phyloP scores from a whole-genome alignment of 495 filamentous ascomycete species.

The Lasiosphaeriaceae sp. region DNA sequence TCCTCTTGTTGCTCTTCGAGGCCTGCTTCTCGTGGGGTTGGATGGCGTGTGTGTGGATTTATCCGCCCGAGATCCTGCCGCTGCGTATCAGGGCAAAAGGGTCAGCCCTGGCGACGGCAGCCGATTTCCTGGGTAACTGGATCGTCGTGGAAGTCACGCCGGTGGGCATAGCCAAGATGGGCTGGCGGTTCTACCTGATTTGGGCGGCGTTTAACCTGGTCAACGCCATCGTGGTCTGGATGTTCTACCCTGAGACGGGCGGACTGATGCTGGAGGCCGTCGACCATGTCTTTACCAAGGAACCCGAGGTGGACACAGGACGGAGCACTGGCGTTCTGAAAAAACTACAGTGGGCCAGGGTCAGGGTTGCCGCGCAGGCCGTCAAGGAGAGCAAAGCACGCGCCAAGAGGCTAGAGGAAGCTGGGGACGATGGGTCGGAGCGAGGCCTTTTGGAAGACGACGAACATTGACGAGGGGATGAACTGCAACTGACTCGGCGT shows the following conservation, averaged over 20 bases:
- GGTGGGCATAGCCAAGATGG: slow-evolving; percentile 41
- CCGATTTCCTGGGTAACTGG: slow-evolving; percentile 53
- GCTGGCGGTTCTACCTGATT: slow-evolving; percentile 47
- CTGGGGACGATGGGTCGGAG: slow-evolving; percentile 3
- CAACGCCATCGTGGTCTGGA: slow-evolving; percentile 60
- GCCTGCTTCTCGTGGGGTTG: slow-evolving; percentile 39
- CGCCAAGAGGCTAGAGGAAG: neutral
- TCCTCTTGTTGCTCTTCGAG: slow-evolving; percentile 40
- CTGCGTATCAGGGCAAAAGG: slow-evolving; percentile 61
- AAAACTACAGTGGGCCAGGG: slow-evolving; percentile 21
- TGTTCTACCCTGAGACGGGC: slow-evolving; percentile 61
- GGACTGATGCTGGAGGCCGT: slow-evolving; percentile 47
- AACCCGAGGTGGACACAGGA: slow-evolving; percentile 24
- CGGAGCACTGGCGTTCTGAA: slow-evolving; percentile 2
- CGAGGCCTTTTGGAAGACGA: slow-evolving; percentile 8
- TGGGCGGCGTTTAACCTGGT: slow-evolving; percentile 53
- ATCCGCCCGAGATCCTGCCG: slow-evolving; percentile 62
- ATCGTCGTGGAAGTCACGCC: slow-evolving; percentile 49
- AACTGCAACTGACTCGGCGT: no score
- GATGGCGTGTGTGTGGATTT: slow-evolving; percentile 45
- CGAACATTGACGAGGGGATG: neutral
- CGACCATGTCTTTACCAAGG: slow-evolving; percentile 40
- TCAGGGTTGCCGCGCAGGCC: slow-evolving; percentile 18
- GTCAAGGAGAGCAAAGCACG: slow-evolving; percentile 10
- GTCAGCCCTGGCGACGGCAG: slow-evolving; percentile 62